Base-by-base conservation (phyloP, 805 yeast genomes). In the Hermanozyma aechmeae region DNA sequence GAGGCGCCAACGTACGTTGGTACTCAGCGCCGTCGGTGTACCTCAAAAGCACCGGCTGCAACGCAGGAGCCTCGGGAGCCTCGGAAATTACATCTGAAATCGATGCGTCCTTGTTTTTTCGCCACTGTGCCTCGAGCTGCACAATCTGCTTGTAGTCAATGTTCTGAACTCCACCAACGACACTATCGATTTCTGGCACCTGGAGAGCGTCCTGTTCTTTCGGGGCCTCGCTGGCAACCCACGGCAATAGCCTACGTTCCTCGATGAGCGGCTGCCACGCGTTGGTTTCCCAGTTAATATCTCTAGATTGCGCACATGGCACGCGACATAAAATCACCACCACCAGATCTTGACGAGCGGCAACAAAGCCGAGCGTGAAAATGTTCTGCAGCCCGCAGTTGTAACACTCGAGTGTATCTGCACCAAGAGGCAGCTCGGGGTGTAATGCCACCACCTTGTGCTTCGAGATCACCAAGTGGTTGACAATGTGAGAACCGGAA, bases 211-310 rank as follows among this genome's bases (percentile, higher is more conserved):
- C 58, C 27, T 77, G 81, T 16, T 73, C 83, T 31, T 78, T 85
- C 2, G 63, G 44, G 0, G 95, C 94, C 3, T 59, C 64, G 2
- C 74, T 61, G 0, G 85, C 87, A 9, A 87, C 72, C 96, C 96
- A 87, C 2, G 84, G 60, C 32, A 87, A 59, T 33, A 87, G 72
- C 38, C 73, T 77, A 22, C 93, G 65, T 39, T 84, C 79, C 39
- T 80, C 89, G 32, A 87, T 82, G 31, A 87, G 58, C 0, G 95
- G 71, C 45, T 79, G 84, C 96, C 96, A 87, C 35, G 81, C 79
- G 24, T 65, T 71, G 0, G 87, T 77, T 44, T 85, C 95, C 96
- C 96, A 87, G 44, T 78, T 76, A 16, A 69, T 57, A 51, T 80
- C 84, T 39, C 79, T 76, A 6, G 66, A 53, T 46, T 77, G 86